phyloP scores from a whole-genome alignment of 2,329 filamentous ascomycete genomes.

The Beauveria medogensis region DNA sequence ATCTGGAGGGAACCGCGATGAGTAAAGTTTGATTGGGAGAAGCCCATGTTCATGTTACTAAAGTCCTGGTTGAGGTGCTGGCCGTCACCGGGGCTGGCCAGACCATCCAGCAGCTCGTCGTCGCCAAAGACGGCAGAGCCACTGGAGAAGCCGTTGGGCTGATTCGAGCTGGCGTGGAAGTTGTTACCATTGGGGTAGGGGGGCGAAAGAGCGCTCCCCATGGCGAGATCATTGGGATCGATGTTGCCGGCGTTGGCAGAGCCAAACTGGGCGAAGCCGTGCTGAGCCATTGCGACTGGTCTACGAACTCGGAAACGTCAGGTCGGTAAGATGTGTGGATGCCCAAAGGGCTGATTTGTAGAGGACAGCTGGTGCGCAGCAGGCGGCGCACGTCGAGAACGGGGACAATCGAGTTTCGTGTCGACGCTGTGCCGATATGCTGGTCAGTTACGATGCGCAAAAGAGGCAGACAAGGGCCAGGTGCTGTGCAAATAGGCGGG shows the following conservation, averaged over 20 bases:
- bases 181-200: constrained; percentile 47
- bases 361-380: not conserved
- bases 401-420: not conserved
- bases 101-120: constrained; percentile 75
- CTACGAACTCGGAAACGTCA: constrained; percentile 12
- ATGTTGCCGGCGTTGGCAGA: constrained; percentile 52
- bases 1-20: constrained; percentile 54
- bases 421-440: not conserved
- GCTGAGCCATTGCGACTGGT: constrained; percentile 41
- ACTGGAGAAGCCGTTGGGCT: constrained; percentile 65
- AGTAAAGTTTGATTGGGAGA: constrained; percentile 44
- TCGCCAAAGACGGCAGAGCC: constrained; percentile 75
- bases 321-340: constrained; percentile 13
- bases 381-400: not conserved
- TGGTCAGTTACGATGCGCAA: not conserved
- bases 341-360: not conserved
- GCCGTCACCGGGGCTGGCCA: constrained; percentile 48
- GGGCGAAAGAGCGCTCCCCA: constrained; percentile 53
- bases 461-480: not conserved
- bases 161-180: constrained; percentile 49
- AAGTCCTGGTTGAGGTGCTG: constrained; percentile 50
- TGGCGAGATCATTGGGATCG: constrained; percentile 77
- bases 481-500: not conserved
- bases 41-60: constrained; percentile 48
- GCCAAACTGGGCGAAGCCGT: constrained; percentile 49